Evolutionary conservation across 768 basidiomycete genomes (phyloP).

Genomic region (Collybia sp.): DNA sequence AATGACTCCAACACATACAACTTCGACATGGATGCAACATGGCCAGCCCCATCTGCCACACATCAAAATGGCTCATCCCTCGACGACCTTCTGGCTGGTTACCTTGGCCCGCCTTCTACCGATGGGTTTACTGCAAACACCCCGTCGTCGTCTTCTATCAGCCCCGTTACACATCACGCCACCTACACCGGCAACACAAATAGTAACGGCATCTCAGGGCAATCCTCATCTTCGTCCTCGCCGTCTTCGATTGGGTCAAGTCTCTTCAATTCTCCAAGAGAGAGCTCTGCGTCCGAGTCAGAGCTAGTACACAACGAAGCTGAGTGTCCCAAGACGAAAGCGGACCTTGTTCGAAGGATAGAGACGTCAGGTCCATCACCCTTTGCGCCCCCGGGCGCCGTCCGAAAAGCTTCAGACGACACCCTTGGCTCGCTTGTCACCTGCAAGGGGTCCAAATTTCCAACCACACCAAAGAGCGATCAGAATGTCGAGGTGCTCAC

Average conservation of each 20-base stretch:
- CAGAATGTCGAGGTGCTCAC: slow-evolving; percentile 73
- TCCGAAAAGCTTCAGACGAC: slow-evolving; percentile 40
- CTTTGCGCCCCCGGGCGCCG: slow-evolving; percentile 36
- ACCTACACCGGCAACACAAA: slow-evolving; percentile 15
- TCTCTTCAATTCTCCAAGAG: slow-evolving; percentile 28
- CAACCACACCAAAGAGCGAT: slow-evolving; percentile 63
- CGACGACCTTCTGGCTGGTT: slow-evolving; percentile 43
- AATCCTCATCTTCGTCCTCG: slow-evolving; percentile 34
- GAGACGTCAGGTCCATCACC: slow-evolving; percentile 52
- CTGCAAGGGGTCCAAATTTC: slow-evolving; percentile 66
- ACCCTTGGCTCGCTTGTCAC: slow-evolving; percentile 49
- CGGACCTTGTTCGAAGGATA: slow-evolving; percentile 48
- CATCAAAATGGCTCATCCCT: slow-evolving; percentile 31
- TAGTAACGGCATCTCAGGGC: slow-evolving; percentile 19
- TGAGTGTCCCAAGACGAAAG: slow-evolving; percentile 52
- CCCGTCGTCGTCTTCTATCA: slow-evolving; percentile 36
- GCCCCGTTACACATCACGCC: slow-evolving; percentile 51
- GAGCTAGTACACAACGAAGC: slow-evolving; percentile 14
- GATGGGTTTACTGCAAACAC: slow-evolving; percentile 19
- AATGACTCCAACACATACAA: slow-evolving; percentile 30
- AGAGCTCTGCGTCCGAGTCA: slow-evolving; percentile 25
- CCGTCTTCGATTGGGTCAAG: slow-evolving; percentile 23
- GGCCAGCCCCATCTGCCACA: slow-evolving; percentile 30
- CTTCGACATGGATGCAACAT: slow-evolving; percentile 41
- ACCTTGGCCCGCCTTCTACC: slow-evolving; percentile 24